Evolutionary conservation across 139 green algal species (phyloP).

Genomic region (Raphidocelis subcapitata): DNA sequence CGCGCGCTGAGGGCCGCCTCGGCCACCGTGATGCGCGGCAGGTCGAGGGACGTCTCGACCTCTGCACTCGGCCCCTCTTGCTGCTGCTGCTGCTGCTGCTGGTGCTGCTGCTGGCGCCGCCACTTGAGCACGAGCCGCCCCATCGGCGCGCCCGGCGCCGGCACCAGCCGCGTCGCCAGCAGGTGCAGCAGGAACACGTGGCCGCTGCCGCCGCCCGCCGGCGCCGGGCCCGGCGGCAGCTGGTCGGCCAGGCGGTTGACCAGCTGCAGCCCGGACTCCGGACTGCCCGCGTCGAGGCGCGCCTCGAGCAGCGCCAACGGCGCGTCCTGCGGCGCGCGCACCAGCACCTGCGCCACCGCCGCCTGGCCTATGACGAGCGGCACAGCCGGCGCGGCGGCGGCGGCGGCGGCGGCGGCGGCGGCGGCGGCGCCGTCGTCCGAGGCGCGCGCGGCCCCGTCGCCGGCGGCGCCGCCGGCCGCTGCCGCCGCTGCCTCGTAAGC

Average conservation of each 20-base stretch:
- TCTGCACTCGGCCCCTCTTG: slow-evolving; percentile 6
- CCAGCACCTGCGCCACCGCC: slow-evolving; percentile 31
- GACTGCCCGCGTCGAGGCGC: slow-evolving; percentile 22
- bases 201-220: slow-evolving; percentile 16
- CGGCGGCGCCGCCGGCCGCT: not conserved
- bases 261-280: slow-evolving; percentile 20
- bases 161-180: slow-evolving; percentile 17
- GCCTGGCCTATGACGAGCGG: slow-evolving; percentile 26
- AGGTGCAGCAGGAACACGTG: slow-evolving; percentile 43
- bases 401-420: not conserved
- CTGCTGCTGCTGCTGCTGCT: not conserved
- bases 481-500: not conserved
- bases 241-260: slow-evolving; percentile 31
- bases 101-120: slow-evolving; percentile 13
- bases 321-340: slow-evolving; percentile 29
- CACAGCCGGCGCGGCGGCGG: not conserved
- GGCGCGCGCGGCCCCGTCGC: not conserved
- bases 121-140: slow-evolving; percentile 38
- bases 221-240: slow-evolving; percentile 12
- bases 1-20: slow-evolving; percentile 43
- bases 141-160: slow-evolving; percentile 19
- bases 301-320: slow-evolving; percentile 39
- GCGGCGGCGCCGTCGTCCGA: not conserved
- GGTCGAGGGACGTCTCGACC: slow-evolving; percentile 33
- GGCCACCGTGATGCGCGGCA: slow-evolving; percentile 39